phyloP scores from a whole-genome alignment of 257 asterid genomes.

The Gentiana straminea region DNA sequence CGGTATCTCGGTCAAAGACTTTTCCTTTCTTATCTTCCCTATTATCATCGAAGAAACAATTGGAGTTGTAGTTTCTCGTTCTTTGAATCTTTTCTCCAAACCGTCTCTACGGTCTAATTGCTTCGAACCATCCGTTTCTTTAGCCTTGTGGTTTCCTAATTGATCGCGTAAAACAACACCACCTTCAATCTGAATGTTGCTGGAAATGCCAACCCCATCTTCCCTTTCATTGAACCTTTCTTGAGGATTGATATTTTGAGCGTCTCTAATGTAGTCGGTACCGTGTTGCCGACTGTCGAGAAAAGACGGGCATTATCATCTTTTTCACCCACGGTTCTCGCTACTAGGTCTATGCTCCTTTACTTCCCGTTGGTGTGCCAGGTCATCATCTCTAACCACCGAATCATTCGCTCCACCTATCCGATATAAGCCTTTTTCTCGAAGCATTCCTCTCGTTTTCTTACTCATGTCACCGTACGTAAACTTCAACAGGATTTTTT shows the following conservation, averaged over 20 bases:
- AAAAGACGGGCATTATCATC: background rate
- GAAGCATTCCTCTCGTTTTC: constrained; percentile 5
- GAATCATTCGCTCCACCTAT: too few species aligned
- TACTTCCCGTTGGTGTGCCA: too few species aligned
- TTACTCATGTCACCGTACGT: background rate
- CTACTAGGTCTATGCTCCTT: too few species aligned
- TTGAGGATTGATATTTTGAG: constrained; percentile 1
- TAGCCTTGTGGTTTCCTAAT: background rate
- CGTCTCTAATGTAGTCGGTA: background rate
- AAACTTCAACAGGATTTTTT: background rate
- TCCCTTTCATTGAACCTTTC: constrained; percentile 1
- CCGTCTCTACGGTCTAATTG: constrained; percentile 1
- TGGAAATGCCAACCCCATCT: background rate
- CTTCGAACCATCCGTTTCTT: background rate
- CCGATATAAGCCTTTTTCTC: background rate
- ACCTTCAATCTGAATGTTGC: background rate
- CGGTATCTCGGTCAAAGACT: background rate
- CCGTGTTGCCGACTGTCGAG: background rate
- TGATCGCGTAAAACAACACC: background rate
- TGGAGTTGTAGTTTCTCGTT: background rate
- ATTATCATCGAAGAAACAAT: background rate
- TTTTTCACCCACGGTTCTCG: constrained; percentile 6
- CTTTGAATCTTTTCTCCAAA: background rate
- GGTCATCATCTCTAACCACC: too few species aligned
- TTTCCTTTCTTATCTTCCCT: constrained; percentile 6